Conservation (phyloP, 2,329 filamentous ascomycete species). For the Juglanconis oblonga region DNA sequence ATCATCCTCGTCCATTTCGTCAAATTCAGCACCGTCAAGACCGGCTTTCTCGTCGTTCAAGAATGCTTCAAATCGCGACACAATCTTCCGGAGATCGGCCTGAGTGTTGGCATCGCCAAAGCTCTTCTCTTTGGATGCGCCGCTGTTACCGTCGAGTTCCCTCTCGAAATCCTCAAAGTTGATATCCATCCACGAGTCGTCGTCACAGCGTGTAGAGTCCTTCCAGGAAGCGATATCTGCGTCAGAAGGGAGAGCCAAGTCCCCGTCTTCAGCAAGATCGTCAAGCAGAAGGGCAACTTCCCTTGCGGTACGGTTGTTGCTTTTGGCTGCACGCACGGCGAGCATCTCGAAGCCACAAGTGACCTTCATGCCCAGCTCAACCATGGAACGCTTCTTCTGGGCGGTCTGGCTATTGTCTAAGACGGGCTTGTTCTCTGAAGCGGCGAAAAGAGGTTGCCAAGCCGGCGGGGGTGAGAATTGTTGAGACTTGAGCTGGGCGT, state of each 20-base stretch:
- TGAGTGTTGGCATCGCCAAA: conserved; percentile 63
- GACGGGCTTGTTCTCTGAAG: conserved; percentile 17
- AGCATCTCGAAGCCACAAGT: conserved; percentile 91
- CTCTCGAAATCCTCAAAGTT: conserved; percentile 84
- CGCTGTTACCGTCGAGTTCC: conserved; percentile 59
- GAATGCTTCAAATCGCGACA: conserved; percentile 89
- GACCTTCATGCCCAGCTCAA: conserved; percentile 83
- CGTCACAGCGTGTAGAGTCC: conserved; percentile 61
- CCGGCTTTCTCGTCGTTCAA: conserved; percentile 82
- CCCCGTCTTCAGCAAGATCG: conserved; percentile 71
- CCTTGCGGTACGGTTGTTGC: conserved; percentile 65
- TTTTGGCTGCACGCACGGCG: conserved; percentile 62
- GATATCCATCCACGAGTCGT: conserved; percentile 90
- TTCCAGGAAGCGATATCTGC: conserved; percentile 72
- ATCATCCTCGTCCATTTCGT: conserved; percentile 68
- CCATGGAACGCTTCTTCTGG: conserved; percentile 32
- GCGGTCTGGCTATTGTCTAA: conserved; percentile 20
- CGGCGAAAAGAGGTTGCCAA: conserved; percentile 41
- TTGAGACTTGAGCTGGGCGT: conserved; percentile 86
- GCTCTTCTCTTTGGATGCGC: conserved; percentile 40
- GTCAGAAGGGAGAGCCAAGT: conserved; percentile 63
- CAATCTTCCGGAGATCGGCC: conserved; percentile 82
- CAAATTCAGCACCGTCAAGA: conserved; percentile 70
- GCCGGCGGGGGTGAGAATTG: conserved; percentile 65
- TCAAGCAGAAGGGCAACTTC: conserved; percentile 76